Base-by-base conservation (phyloP, 208 protist species). In the Leptomonas seymouri region DNA sequence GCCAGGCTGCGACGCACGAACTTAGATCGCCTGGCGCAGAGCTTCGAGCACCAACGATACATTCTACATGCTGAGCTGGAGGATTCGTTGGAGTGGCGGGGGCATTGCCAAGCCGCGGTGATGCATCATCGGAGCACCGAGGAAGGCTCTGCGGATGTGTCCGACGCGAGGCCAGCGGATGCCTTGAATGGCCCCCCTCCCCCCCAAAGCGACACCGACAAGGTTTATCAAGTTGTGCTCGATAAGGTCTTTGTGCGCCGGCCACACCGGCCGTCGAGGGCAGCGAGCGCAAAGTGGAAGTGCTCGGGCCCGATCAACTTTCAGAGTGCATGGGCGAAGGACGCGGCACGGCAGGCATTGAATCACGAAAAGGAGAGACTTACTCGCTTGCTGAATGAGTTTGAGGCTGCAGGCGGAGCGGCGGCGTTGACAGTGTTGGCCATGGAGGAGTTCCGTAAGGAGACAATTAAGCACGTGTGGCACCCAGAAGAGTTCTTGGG, bases 11-110 rank as follows among this genome's bases (percentile, higher is more conserved):
- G 67, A 3, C 34, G 62, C 11, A 53, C 50, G 7, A 81, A 80
- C 59, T 9, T 84, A 14, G 71, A 72, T 30, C 63, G 74, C 14
- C 62, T 65, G 62, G 74, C 70, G 2, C 77, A 89, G 58, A 46
- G 36, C 25, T 95, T 95, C 72, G 87, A 92, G 6, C 69, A 93
- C 55, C 57, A 78, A 30, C 79, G 82, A 34, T 83, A 82, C 62
- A 27, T 30, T 14, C 67, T 81, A 51, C 83, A 95, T 27, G 72
- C 77, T 0, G 70, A 87, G 5, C 57, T 95, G 71, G 80, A 86
- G 67, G 65, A 82, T 8, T 77, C 79, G 58, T 48, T 91, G 1
- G 67, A 63, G n/a, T 85, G 76, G 62, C 80, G 90, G 21, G 58
- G 46, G 39, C 21, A 64, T n/a, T 95, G 87, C 66, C 72, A 78